phyloP scores from a whole-genome alignment of 2,329 filamentous ascomycete species.

The Nectriaceae sp. region DNA sequence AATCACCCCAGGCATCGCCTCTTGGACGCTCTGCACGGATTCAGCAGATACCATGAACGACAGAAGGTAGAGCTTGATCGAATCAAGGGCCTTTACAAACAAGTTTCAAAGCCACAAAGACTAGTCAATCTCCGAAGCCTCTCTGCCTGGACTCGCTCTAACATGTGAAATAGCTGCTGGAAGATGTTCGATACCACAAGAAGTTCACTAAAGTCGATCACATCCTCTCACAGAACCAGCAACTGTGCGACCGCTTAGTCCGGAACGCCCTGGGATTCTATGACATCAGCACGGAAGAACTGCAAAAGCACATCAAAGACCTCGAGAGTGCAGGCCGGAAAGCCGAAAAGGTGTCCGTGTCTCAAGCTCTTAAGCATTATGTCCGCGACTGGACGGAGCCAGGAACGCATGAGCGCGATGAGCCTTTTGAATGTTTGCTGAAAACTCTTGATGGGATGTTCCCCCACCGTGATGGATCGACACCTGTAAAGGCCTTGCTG shows the following conservation, averaged over 20 bases:
- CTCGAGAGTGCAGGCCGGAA: constrained; percentile 38
- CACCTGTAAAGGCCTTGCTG: constrained; percentile 43
- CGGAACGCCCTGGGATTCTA: constrained; percentile 49
- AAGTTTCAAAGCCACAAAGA: constrained; percentile 38
- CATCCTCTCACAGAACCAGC: constrained; percentile 46
- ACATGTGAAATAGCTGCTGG: constrained; percentile 43
- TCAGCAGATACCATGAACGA: constrained; percentile 34
- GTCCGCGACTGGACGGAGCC: constrained; percentile 58
- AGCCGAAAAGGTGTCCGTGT: constrained; percentile 49
- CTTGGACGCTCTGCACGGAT: constrained; percentile 42
- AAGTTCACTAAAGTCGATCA: constrained; percentile 48
- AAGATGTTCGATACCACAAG: constrained; percentile 58
- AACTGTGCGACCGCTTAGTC: constrained; percentile 49
- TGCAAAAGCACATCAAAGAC: constrained; percentile 43
- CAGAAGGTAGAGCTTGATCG: constrained; percentile 40
- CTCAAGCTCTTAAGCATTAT: constrained; percentile 58
- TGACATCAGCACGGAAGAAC: constrained; percentile 44
- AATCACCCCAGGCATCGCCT: constrained; percentile 42
- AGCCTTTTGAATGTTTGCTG: constrained; percentile 42
- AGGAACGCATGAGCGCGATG: constrained; percentile 47
- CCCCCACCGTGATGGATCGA: constrained; percentile 20
- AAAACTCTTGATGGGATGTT: constrained; percentile 34
- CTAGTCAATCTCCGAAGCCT: constrained; percentile 10
- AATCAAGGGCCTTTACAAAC: constrained; percentile 37
- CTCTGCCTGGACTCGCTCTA: not conserved